Evolutionary conservation across 2,329 filamentous ascomycete genomes (phyloP).

Genomic region (Fusarium dlaminii): DNA sequence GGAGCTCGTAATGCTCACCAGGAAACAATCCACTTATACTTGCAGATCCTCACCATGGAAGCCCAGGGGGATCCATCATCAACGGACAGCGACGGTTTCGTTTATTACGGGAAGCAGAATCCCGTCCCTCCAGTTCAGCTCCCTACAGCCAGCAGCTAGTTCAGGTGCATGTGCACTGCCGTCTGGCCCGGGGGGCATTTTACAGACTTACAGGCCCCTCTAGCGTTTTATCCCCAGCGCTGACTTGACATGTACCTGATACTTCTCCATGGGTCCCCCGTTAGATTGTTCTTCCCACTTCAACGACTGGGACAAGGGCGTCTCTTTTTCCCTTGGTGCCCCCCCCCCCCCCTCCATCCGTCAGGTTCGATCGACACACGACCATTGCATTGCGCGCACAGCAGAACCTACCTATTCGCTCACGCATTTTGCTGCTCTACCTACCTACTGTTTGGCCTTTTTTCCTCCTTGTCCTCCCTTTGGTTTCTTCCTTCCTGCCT

Average conservation of each 20-base stretch:
- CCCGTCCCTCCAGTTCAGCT: background rate
- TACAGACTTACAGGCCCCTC: constrained; percentile 9
- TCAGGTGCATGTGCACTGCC: background rate
- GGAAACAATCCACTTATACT: constrained; percentile 20
- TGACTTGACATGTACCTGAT: constrained; percentile 17
- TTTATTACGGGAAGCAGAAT: background rate
- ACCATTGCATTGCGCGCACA: constrained; percentile 17
- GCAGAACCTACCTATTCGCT: constrained; percentile 11
- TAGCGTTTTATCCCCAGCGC: background rate
- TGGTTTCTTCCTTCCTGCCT: constrained; percentile 1
- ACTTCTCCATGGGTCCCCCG: constrained; percentile 10
- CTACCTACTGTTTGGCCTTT: constrained; percentile 16
- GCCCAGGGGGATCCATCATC: constrained; percentile 8
- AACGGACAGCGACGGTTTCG: background rate
- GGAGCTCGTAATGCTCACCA: background rate
- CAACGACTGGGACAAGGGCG: background rate
- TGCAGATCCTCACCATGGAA: constrained; percentile 20
- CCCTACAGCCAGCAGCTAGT: background rate
- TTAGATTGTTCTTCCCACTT: constrained; percentile 14
- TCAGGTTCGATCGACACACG: constrained; percentile 31
- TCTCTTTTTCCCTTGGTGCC: constrained; percentile 2
- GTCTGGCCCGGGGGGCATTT: constrained; percentile 3
- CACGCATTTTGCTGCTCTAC: constrained; percentile 27
- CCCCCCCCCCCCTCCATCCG: constrained; percentile 7
- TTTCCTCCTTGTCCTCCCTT: background rate